Percentiles rank a stretch among this genome's conserved stretches.
Evolutionary conservation across 2,329 filamentous ascomycete genomes (phyloP).

Genomic region (Fusarium sp.): DNA sequence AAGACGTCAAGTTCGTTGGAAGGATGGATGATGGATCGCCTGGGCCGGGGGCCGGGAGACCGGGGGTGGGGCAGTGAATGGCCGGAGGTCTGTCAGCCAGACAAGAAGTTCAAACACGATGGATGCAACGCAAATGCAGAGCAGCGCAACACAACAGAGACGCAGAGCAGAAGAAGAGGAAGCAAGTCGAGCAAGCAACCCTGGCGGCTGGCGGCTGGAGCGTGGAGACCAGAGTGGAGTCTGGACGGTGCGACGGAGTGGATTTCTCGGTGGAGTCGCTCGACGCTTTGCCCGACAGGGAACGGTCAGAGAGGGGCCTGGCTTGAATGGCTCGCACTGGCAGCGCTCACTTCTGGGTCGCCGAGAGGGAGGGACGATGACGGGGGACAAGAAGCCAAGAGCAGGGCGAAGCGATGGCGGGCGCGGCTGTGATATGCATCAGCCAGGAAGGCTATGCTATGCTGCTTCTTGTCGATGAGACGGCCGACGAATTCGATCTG

Average conservation of each 20-base stretch:
- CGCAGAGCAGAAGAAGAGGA: slow-evolving; percentile 6
- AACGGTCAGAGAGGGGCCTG: slow-evolving; percentile 35
- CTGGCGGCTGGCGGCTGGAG: slow-evolving; percentile 40
- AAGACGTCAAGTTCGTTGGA: slow-evolving; percentile 50
- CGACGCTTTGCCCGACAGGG: slow-evolving; percentile 46
- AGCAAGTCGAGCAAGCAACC: slow-evolving; percentile 30
- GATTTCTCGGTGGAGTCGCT: slow-evolving; percentile 39
- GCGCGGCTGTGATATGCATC: slow-evolving; percentile 7
- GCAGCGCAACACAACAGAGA: slow-evolving; percentile 16
- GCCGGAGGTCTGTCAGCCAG: slow-evolving; percentile 43
- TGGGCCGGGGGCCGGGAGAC: slow-evolving; percentile 47
- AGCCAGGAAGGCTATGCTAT: slow-evolving; percentile 9
- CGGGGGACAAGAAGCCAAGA: slow-evolving; percentile 31
- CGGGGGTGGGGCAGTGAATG: slow-evolving; percentile 48
- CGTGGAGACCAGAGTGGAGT: slow-evolving; percentile 43
- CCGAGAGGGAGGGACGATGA: slow-evolving; percentile 28
- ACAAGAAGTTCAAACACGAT: slow-evolving; percentile 44
- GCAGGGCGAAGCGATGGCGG: slow-evolving; percentile 30
- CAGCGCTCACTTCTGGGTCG: slow-evolving; percentile 24
- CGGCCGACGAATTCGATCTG: slow-evolving; percentile 23
- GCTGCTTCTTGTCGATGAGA: slow-evolving; percentile 9
- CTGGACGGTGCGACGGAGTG: slow-evolving; percentile 35
- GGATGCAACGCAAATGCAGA: slow-evolving; percentile 40
- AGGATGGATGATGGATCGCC: slow-evolving; percentile 46
- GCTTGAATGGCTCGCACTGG: slow-evolving; percentile 22